Conservation (phyloP, 1,139 yeast genomes). For the Protomyces gravidus region DNA sequence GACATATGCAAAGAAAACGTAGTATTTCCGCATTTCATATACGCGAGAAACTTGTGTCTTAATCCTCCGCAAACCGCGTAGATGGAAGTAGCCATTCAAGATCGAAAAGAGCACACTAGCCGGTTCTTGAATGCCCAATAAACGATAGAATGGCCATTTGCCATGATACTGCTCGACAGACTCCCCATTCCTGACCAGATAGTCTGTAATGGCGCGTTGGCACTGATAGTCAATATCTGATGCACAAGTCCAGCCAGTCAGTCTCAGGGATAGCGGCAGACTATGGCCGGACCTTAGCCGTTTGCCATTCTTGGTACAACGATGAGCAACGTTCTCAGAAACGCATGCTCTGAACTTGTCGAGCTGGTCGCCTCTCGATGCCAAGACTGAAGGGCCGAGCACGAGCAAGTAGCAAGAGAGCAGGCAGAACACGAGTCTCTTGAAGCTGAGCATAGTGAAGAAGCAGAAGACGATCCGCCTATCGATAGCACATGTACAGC, state of each 20-base stretch:
- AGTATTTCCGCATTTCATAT: constrained; percentile 44
- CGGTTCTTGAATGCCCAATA: constrained; percentile 75
- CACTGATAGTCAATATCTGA: constrained; percentile 90
- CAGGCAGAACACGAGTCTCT: too few relatives aligned
- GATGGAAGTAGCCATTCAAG: constrained; percentile 74
- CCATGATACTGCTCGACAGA: constrained; percentile 85
- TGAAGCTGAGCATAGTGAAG: too few relatives aligned
- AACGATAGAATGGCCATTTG: constrained; percentile 86
- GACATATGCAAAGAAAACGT: constrained; percentile 50
- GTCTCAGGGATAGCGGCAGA: constrained; percentile 46
- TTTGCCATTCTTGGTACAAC: constrained; percentile 11
- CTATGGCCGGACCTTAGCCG: neutral
- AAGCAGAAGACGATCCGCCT: too few relatives aligned
- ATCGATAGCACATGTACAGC: too few relatives aligned
- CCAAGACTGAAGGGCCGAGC: neutral
- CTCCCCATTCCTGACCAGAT: constrained; percentile 48
- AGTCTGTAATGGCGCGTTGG: constrained; percentile 64
- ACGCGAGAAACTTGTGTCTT: constrained; percentile 34
- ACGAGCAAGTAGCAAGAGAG: too few relatives aligned
- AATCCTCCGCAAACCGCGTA: constrained; percentile 48
- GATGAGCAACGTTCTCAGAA: neutral
- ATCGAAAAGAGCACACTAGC: constrained; percentile 77
- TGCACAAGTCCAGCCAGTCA: constrained; percentile 71
- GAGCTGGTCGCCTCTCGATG: constrained; percentile 25
- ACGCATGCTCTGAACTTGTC: constrained; percentile 21